Conservation (phyloP, 2,329 filamentous ascomycete genomes). For the Lasiodiplodia gonubiensis region DNA sequence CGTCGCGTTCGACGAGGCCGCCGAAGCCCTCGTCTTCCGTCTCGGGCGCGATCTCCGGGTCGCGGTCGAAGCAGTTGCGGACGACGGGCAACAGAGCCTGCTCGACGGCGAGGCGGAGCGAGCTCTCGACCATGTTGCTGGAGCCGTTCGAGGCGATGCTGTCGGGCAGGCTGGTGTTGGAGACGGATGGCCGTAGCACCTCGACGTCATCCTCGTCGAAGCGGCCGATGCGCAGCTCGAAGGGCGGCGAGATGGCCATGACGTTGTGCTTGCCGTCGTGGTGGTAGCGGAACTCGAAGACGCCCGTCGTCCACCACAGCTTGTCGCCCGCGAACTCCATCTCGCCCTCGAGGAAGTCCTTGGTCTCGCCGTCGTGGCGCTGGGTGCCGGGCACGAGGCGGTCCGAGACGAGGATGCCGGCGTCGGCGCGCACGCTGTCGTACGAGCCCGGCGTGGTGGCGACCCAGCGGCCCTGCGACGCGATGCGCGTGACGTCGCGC, state of each 20-base stretch:
- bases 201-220: constrained; percentile 78
- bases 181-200: constrained; percentile 42
- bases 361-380: constrained; percentile 56
- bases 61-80: constrained; percentile 89
- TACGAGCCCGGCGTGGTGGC: constrained; percentile 78
- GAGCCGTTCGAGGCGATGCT: not conserved
- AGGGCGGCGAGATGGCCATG: constrained; percentile 91
- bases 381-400: constrained; percentile 56
- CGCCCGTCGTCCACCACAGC: constrained; percentile 94
- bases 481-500: constrained; percentile 80
- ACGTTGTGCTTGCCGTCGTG: constrained; percentile 91
- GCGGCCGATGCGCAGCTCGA: constrained; percentile 82
- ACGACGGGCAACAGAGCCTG: constrained; percentile 79
- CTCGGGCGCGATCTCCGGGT: constrained; percentile 86
- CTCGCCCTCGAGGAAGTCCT: constrained; percentile 74
- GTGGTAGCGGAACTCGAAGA: constrained; percentile 97
- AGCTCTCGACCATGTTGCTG: constrained; percentile 52
- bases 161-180: not conserved
- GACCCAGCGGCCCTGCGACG: constrained; percentile 87
- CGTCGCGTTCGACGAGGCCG: constrained; percentile 79
- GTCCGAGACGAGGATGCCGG: constrained; percentile 75
- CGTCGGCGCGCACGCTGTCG: constrained; percentile 75
- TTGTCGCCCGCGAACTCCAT: constrained; percentile 90
- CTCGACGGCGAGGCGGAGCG: constrained; percentile 75
- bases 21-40: constrained; percentile 83